Evolutionary conservation across 2,329 filamentous ascomycete species (phyloP), one percentile per base, ranked within the genome.

Genomic region (Penicillium hesseltinei): DNA sequence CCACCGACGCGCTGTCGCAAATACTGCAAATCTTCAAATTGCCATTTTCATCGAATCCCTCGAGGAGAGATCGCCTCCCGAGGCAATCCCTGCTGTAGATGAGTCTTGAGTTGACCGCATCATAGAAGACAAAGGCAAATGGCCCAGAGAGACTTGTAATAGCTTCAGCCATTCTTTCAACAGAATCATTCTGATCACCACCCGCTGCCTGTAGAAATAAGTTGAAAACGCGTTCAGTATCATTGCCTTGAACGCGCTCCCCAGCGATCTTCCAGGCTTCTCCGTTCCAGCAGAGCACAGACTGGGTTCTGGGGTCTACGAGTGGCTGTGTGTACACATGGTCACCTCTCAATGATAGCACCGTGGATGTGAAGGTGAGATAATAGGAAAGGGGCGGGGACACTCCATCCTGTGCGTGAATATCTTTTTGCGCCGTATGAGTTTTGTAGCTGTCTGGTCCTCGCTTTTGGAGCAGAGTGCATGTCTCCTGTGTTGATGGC

Each of bases 251-350:
- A 6, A 96, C 79, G 1, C 73, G 67, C 10, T 81, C 66, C 35
- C 81, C 81, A 9, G 75, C 76, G 49, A 96, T 81, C 56, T 83
- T 88, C 94, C 94, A 99, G 1, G 92, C 93, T 72, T 99, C 94
- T 43, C 94, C 94, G 70, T 99, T 99, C 94, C 94, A 99, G 81
- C 93, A 97, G 2, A 99, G 80, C 0, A 90, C 79, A 1, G 88
- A 91, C 4, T 81, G 80, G 0, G 81, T 82, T 0, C 66, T 61
- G 3, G 70, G 38, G 62, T 88, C 83, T 42, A 82, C 73, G 4
- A 96, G 82, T 2, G 94, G 94, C 72, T 97, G 94, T 35, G 77
- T 71, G 7, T 87, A 84, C 49, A 94, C 71, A 60, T 84, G 79
- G 49, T 86, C 82, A 27, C 93, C 93, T 66, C 94, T 86, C n/a